Conservation (phyloP, 352 stramenopile genomes). For the Salisapilia sapeloensis region DNA sequence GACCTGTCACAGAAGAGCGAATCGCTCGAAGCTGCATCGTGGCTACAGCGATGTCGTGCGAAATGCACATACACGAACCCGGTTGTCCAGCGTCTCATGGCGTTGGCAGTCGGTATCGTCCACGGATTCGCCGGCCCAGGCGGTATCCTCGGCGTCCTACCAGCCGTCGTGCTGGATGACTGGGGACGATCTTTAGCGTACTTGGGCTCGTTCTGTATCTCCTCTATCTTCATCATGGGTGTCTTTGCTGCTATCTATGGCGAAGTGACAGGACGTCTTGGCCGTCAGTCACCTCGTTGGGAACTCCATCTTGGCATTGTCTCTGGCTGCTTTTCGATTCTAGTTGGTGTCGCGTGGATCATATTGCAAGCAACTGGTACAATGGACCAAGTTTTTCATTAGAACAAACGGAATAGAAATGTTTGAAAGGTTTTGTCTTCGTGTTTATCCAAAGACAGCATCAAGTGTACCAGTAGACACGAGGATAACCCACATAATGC, state of each 20-base stretch:
- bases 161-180: constrained; percentile 66
- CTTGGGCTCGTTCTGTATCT: constrained; percentile 76
- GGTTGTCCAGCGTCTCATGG: constrained; percentile 36
- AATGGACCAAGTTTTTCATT: constrained; percentile 58
- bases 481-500: constrained; percentile 53
- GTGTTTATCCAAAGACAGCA: constrained; percentile 35
- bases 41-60: too few relatives aligned
- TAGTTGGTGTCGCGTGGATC: constrained; percentile 68
- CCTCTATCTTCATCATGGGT: constrained; percentile 84
- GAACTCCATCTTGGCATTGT: constrained; percentile 60
- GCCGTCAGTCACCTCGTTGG: constrained; percentile 26
- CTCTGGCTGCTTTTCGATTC: constrained; percentile 46
- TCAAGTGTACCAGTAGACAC: constrained; percentile 47
- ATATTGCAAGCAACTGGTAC: constrained; percentile 41
- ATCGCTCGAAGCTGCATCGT: too few relatives aligned
- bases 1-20: too few relatives aligned
- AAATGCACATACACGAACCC: too few relatives aligned
- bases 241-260: constrained; percentile 79
- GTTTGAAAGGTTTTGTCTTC: constrained; percentile 1
- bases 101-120: constrained; percentile 66
- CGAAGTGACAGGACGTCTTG: constrained; percentile 34
- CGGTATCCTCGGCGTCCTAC: constrained; percentile 67
- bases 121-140: constrained; percentile 76
- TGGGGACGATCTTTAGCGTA: constrained; percentile 59
- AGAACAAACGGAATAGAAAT: constrained; percentile 4